These are phyloP conservation scores for Chamaecrista fasciculata DNA, from an alignment of 306 rosid genomes.

Conservation along the genomic window DNA sequence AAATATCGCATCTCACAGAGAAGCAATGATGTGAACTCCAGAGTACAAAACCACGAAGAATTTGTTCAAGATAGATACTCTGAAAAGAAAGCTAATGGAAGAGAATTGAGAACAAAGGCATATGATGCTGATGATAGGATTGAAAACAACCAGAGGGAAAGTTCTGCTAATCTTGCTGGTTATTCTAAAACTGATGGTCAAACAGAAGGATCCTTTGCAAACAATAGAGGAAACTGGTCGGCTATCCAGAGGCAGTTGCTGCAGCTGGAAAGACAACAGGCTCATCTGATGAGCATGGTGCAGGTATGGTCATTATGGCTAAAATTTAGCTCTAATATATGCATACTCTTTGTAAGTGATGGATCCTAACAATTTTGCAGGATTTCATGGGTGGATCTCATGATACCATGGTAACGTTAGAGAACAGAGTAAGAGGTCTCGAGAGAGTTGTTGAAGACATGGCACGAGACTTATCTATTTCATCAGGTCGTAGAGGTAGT, in stretches of 20 bases:
- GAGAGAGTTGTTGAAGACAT: constrained; percentile 97
- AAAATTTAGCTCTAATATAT: constrained; percentile 17
- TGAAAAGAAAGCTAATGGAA: constrained; percentile 66
- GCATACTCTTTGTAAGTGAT: constrained; percentile 20
- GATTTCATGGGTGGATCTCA: constrained; percentile 99
- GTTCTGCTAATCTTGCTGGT: constrained; percentile 62
- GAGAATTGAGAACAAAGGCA: constrained; percentile 62
- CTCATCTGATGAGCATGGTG: constrained; percentile 96
- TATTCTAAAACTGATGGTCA: constrained; percentile 81
- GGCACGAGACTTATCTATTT: constrained; percentile 85
- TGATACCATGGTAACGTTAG: constrained; percentile 91
- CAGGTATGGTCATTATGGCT: constrained; percentile 57
- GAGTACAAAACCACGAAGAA: constrained; percentile 53
- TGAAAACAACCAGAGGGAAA: constrained; percentile 66
- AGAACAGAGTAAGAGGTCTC: constrained; percentile 94
- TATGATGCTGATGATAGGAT: constrained; percentile 52
- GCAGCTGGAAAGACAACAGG: constrained; percentile 95
- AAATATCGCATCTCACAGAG: constrained; percentile 59
- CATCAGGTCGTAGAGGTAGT: constrained; percentile 78
- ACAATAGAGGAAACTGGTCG: constrained; percentile 90
- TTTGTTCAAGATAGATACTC: constrained; percentile 50
- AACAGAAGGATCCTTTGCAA: constrained; percentile 71
- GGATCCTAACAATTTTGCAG: constrained; percentile 47
- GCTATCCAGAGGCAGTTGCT: constrained; percentile 91
- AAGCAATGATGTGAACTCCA: constrained; percentile 49